phyloP scores from a whole-genome alignment of 371 early-diverging fungal genomes.

The Amoeboaphelidium protococcarum region DNA sequence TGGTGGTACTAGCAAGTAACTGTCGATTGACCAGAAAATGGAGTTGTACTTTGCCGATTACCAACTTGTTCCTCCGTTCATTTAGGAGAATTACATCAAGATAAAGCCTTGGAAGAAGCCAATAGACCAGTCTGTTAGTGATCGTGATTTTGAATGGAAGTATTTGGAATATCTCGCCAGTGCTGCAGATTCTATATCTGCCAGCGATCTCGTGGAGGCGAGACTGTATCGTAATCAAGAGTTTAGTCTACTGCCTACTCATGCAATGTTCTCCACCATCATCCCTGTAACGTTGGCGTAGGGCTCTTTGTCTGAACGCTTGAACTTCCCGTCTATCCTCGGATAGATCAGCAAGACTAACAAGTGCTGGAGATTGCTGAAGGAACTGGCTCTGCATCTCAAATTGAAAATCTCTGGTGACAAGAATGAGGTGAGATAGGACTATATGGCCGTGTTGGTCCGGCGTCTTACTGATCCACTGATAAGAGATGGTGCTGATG shows the following conservation, averaged over 20 bases:
- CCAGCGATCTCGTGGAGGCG: conserved; percentile 1
- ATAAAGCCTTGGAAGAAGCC: neutral
- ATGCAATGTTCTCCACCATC: conserved; percentile 4
- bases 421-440: conserved; percentile 51
- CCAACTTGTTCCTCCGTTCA: conserved; percentile 65
- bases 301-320: neutral
- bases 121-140: neutral
- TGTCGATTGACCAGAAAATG: conserved; percentile 40
- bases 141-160: conserved; percentile 20
- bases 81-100: conserved; percentile 33
- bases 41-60: conserved; percentile 89
- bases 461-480: conserved; percentile 33
- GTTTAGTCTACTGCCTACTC: neutral
- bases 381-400: conserved; percentile 59
- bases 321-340: conserved; percentile 18
- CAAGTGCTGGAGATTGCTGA: conserved; percentile 41
- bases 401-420: conserved; percentile 48
- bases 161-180: conserved; percentile 27
- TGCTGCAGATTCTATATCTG: conserved; percentile 10
- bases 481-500: conserved; percentile 21
- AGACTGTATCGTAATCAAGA: neutral
- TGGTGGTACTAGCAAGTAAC: conserved; percentile 16
- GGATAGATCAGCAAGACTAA: conserved; percentile 69
- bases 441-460: conserved; percentile 48
- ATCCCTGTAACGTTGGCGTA: neutral